phyloP scores from a whole-genome alignment of 2,329 filamentous ascomycete genomes.

The Sporothrix schenckii region DNA sequence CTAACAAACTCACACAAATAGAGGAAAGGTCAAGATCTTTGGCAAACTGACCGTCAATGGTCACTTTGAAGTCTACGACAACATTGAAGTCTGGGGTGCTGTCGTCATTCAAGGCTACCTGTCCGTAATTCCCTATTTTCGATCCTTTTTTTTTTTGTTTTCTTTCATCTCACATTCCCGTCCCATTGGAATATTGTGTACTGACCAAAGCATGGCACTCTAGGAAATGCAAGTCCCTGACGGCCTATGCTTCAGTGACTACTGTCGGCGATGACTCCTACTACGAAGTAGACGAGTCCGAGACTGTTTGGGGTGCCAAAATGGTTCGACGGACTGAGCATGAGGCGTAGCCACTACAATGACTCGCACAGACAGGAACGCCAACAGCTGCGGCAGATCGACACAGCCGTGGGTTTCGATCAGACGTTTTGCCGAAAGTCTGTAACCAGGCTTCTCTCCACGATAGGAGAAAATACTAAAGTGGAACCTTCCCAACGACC shows the following conservation, averaged over 20 bases:
- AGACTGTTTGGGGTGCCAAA: conserved; percentile 50
- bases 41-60: conserved; percentile 52
- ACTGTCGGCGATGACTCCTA: conserved; percentile 51
- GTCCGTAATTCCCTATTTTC: conserved; percentile 40
- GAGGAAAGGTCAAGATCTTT: conserved; percentile 52
- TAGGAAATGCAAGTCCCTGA: conserved; percentile 48
- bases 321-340: conserved; percentile 48
- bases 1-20: conserved; percentile 33
- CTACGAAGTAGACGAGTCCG: conserved; percentile 49
- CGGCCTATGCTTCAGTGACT: conserved; percentile 52
- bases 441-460: background rate
- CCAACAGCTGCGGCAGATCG: background rate
- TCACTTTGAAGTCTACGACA: conserved; percentile 47
- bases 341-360: conserved; percentile 43
- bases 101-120: conserved; percentile 51
- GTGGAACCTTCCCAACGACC: background rate
- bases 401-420: background rate
- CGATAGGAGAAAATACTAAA: background rate
- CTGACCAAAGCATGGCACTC: background rate
- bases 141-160: background rate
- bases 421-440: background rate
- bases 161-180: background rate
- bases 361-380: background rate
- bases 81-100: conserved; percentile 53
- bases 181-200: background rate